A percentile compares a stretch with the other conserved stretches of the same genome.
Conservation (phyloP, 179 eudicot species). For the Sideroxylon spinosum region DNA sequence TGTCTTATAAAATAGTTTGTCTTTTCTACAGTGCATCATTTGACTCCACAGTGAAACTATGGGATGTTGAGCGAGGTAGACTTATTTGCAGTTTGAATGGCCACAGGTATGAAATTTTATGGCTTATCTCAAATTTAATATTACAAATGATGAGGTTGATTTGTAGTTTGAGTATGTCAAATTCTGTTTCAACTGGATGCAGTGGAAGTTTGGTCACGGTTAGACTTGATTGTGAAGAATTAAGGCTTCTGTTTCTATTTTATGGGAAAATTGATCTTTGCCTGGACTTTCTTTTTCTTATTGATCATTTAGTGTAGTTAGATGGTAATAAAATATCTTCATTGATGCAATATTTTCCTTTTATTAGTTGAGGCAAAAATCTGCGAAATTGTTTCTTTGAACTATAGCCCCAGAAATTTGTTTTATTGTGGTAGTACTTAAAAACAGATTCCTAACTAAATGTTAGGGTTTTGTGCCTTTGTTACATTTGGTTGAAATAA, state of each 20-base stretch:
- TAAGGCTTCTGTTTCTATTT: background rate
- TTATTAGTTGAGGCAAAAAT: background rate
- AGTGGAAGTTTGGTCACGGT: background rate
- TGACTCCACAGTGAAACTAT: constrained; percentile 65
- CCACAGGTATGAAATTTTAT: constrained; percentile 40
- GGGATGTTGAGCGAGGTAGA: constrained; percentile 64
- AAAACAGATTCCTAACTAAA: background rate
- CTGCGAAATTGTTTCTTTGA: background rate
- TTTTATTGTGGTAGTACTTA: background rate
- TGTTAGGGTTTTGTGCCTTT: background rate
- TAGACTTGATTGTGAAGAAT: background rate
- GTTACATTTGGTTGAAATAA: background rate
- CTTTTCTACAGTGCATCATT: constrained; percentile 54
- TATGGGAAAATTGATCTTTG: background rate
- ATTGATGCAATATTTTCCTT: background rate
- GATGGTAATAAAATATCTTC: background rate
- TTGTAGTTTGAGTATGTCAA: background rate
- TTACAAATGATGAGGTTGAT: background rate
- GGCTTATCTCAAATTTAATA: background rate
- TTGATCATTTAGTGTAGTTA: background rate
- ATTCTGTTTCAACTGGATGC: background rate
- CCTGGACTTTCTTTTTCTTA: background rate
- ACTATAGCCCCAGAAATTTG: background rate
- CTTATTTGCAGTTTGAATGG: constrained; percentile 51
- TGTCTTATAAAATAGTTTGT: background rate